Percentiles rank a stretch among this genome's conserved stretches.
Evolutionary conservation across 805 yeast genomes (phyloP).

Genomic region (Starmerella roubikii): DNA sequence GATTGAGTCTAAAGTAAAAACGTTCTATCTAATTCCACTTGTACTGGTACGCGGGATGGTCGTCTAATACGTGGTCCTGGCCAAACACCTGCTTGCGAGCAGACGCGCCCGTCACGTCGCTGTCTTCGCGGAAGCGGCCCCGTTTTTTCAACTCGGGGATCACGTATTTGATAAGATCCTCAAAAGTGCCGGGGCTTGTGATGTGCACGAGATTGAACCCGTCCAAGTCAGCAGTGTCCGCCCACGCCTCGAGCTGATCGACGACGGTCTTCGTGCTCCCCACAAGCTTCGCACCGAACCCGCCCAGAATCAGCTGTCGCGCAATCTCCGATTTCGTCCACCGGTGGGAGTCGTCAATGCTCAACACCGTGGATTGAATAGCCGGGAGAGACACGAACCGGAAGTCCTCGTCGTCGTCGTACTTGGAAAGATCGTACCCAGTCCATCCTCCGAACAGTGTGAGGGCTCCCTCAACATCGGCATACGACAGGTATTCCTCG

Average conservation of each 20-base stretch:
- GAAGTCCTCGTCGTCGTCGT: conserved; percentile 26
- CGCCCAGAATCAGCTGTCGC: conserved; percentile 28
- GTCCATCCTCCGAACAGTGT: conserved; percentile 32
- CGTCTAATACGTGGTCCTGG: too few species aligned
- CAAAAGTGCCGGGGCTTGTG: conserved; percentile 3
- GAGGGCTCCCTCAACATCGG: conserved; percentile 32
- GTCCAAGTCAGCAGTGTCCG: conserved; percentile 30
- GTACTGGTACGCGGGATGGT: too few species aligned
- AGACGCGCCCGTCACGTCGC: too few species aligned
- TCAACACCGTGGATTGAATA: neutral
- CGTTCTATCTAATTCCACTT: too few species aligned
- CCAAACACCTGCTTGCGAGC: too few species aligned
- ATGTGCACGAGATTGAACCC: conserved; percentile 34
- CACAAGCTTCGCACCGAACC: conserved; percentile 21
- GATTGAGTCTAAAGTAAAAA: too few species aligned
- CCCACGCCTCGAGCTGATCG: conserved; percentile 31
- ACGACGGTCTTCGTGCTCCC: conserved; percentile 32
- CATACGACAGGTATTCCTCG: conserved; percentile 25
- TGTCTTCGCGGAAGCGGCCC: neutral
- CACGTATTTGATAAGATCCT: neutral
- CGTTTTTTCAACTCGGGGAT: neutral
- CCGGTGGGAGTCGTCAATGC: conserved; percentile 7
- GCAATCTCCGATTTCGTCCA: conserved; percentile 25
- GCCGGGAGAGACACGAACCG: conserved; percentile 21
- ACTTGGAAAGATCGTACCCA: conserved; percentile 31